These are phyloP conservation scores for Rhizopogon rudus DNA, from an alignment of 768 basidiomycete genomes.

Conservation along the genomic window DNA sequence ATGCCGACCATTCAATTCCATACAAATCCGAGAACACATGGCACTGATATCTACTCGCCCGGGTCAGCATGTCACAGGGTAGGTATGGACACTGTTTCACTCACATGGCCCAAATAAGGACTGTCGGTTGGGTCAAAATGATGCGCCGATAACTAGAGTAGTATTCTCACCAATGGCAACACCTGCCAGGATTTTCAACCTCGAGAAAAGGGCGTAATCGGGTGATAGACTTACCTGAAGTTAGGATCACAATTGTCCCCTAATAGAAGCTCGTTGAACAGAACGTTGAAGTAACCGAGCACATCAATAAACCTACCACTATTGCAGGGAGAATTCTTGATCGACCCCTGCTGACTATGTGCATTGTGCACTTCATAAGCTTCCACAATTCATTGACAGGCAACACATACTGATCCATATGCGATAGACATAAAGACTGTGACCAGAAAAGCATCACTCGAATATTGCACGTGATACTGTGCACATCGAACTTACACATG, in stretches of 20 bases:
- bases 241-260: not conserved
- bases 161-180: not conserved
- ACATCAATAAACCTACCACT: not conserved
- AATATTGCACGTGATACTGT: not conserved
- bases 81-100: not conserved
- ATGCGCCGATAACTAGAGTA: not conserved
- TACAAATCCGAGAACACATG: not conserved
- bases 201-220: not conserved
- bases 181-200: not conserved
- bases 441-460: not conserved
- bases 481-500: not conserved
- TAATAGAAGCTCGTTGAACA: not conserved
- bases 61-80: not conserved
- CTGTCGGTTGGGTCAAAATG: not conserved
- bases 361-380: not conserved
- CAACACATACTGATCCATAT: conserved; percentile 2
- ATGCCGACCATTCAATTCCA: not conserved
- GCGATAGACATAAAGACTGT: not conserved
- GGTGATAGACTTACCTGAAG: not conserved
- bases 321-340: not conserved
- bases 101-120: not conserved
- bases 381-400: not conserved
- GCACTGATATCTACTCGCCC: not conserved
- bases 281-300: no score
- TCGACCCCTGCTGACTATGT: not conserved